Conservation (phyloP, 179 eudicot genomes). For the Silene vulgaris region DNA sequence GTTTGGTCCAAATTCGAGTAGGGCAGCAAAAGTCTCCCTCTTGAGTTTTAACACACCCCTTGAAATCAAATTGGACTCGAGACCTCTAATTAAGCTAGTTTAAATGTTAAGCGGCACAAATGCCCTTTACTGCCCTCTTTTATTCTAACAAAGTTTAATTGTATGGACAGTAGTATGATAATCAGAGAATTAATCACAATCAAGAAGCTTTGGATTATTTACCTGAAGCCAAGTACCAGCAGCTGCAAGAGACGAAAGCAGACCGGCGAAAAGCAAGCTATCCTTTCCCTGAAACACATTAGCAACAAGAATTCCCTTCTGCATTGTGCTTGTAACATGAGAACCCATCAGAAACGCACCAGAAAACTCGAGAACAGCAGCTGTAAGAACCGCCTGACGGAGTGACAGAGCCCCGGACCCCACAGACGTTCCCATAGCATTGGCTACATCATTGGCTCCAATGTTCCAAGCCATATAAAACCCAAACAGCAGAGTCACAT, state of each 20-base stretch:
- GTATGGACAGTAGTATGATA: neutral
- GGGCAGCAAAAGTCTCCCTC: no score
- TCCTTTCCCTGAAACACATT: constrained; percentile 85
- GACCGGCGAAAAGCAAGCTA: constrained; percentile 74
- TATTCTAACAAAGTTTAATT: neutral
- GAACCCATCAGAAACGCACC: constrained; percentile 89
- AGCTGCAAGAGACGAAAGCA: constrained; percentile 83
- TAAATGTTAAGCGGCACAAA: neutral
- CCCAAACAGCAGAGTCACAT: constrained; percentile 69
- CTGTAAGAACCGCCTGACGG: constrained; percentile 78
- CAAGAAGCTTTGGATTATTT: neutral
- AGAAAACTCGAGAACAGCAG: constrained; percentile 82
- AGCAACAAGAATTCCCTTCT: constrained; percentile 90
- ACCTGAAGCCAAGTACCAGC: constrained; percentile 99
- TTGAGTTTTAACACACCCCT: no score
- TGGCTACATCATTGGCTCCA: constrained; percentile 95
- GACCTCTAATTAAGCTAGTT: neutral
- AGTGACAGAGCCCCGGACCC: constrained; percentile 88
- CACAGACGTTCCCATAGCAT: constrained; percentile 97
- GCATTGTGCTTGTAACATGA: constrained; percentile 91
- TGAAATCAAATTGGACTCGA: no score
- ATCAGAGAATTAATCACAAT: neutral
- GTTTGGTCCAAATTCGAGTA: no score
- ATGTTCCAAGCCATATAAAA: constrained; percentile 99
- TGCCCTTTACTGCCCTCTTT: neutral